Percentiles rank a stretch among this genome's conserved stretches.
phyloP scores from a whole-genome alignment of 2,329 filamentous ascomycete genomes.

The Fusarium tupiense region DNA sequence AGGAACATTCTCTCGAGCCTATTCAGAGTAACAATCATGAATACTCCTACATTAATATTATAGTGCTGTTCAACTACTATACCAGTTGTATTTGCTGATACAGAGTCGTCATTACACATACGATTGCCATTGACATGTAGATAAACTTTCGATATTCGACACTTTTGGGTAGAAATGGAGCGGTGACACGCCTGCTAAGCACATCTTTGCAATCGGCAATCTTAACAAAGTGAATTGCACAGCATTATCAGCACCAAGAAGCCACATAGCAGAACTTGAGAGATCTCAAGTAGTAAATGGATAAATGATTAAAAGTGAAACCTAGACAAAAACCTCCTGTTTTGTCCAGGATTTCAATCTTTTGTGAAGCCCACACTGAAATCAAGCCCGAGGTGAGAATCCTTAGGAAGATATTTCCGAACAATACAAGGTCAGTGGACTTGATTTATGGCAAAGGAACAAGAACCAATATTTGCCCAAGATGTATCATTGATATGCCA shows the following conservation, averaged over 20 bases:
- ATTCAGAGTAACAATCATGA: neutral
- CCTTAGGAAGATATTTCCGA: neutral
- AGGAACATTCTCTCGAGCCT: neutral
- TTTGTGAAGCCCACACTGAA: neutral
- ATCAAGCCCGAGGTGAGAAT: neutral
- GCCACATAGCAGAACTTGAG: neutral
- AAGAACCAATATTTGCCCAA: neutral
- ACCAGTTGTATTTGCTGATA: neutral
- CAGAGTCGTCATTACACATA: neutral
- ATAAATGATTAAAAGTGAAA: no score
- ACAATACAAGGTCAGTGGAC: neutral
- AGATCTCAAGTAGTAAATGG: neutral
- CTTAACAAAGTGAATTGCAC: neutral
- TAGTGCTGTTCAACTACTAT: neutral
- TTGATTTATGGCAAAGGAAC: neutral
- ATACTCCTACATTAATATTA: neutral
- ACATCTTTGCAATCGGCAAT: neutral
- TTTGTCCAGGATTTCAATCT: neutral
- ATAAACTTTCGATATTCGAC: no score
- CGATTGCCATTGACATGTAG: neutral
- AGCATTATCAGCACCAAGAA: neutral
- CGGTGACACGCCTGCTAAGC: no score
- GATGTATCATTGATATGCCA: neutral
- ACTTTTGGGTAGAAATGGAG: neutral
- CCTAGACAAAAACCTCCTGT: neutral